Percentiles rank a stretch among this genome's conserved stretches.
These are phyloP conservation scores for Iris macrosiphon DNA, from an alignment of 106 monocot species.

Conservation along the genomic window DNA sequence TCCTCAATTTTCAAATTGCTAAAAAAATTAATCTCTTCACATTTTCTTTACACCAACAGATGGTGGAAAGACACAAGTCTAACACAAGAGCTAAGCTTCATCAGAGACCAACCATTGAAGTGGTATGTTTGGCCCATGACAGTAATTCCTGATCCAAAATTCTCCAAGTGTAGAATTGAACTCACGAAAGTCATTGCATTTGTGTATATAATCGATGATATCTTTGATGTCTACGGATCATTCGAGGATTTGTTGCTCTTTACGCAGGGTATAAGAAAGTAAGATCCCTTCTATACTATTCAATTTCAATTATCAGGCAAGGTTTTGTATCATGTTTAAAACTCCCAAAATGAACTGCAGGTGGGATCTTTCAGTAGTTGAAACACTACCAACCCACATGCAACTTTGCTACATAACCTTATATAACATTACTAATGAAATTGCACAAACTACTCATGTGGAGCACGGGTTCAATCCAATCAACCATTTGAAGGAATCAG, in stretches of 20 bases:
- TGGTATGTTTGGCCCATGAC: slow-evolving; percentile 36
- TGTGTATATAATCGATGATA: slow-evolving; percentile 49
- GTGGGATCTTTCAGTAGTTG: slow-evolving; percentile 20
- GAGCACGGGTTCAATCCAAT: slow-evolving; percentile 34
- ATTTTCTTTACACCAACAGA: slow-evolving; percentile 1
- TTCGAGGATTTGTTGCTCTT: slow-evolving; percentile 33
- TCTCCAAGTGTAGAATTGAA: slow-evolving; percentile 22
- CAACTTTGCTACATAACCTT: slow-evolving; percentile 25
- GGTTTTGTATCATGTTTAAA: neutral
- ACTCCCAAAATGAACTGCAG: slow-evolving; percentile 8
- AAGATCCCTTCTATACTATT: neutral
- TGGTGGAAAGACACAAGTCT: slow-evolving; percentile 47
- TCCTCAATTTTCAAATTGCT: neutral
- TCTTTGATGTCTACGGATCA: slow-evolving; percentile 37
- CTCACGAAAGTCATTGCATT: slow-evolving; percentile 41
- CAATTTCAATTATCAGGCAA: neutral
- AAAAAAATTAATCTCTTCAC: neutral
- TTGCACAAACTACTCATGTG: slow-evolving; percentile 18
- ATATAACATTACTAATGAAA: slow-evolving; percentile 27
- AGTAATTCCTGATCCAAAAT: slow-evolving; percentile 10
- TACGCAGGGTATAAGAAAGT: slow-evolving; percentile 24
- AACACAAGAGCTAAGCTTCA: slow-evolving; percentile 20
- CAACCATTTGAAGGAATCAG: slow-evolving; percentile 24
- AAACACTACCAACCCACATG: slow-evolving; percentile 35
- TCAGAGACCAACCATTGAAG: slow-evolving; percentile 33